Conservation (phyloP, 805 yeast genomes). For the Cyberlindnera mrakii region DNA sequence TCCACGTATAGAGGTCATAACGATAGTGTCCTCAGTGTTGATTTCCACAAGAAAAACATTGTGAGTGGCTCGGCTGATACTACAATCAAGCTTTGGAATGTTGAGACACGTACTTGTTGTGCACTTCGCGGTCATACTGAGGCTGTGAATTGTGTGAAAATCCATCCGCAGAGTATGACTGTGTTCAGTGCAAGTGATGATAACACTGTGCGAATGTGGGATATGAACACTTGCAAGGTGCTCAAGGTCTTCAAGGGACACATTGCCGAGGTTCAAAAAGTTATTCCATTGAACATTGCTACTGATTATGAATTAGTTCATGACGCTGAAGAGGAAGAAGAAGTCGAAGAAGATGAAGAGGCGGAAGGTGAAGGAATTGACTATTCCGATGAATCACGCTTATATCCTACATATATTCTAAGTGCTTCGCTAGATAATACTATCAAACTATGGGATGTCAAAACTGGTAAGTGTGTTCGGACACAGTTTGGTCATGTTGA, state of each 20-base stretch:
- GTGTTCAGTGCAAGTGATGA: slow-evolving; percentile 89
- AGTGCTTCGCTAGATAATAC: slow-evolving; percentile 91
- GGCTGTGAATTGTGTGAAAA: slow-evolving; percentile 85
- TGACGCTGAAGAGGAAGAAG: slow-evolving; percentile 26
- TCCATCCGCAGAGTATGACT: slow-evolving; percentile 72
- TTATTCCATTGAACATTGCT: slow-evolving; percentile 74
- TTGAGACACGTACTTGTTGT: slow-evolving; percentile 85
- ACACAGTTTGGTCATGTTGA: slow-evolving; percentile 98
- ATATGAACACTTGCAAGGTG: slow-evolving; percentile 72
- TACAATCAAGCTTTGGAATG: slow-evolving; percentile 95
- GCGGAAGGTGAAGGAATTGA: slow-evolving; percentile 22
- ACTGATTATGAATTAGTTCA: slow-evolving; percentile 49
- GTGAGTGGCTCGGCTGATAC: slow-evolving; percentile 92
- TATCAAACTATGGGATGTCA: slow-evolving; percentile 86
- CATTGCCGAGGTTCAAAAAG: slow-evolving; percentile 90
- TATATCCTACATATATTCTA: slow-evolving; percentile 74
- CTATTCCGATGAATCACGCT: slow-evolving; percentile 22
- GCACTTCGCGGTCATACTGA: slow-evolving; percentile 91
- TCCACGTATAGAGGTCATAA: slow-evolving; percentile 92
- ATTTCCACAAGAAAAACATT: slow-evolving; percentile 71
- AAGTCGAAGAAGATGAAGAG: slow-evolving; percentile 13
- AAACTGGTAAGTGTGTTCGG: slow-evolving; percentile 79
- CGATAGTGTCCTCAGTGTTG: slow-evolving; percentile 79
- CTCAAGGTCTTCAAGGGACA: slow-evolving; percentile 79
- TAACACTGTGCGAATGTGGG: slow-evolving; percentile 93